Evolutionary conservation across 768 basidiomycete genomes (phyloP).

Genomic region (Lactifluus pinguis): DNA sequence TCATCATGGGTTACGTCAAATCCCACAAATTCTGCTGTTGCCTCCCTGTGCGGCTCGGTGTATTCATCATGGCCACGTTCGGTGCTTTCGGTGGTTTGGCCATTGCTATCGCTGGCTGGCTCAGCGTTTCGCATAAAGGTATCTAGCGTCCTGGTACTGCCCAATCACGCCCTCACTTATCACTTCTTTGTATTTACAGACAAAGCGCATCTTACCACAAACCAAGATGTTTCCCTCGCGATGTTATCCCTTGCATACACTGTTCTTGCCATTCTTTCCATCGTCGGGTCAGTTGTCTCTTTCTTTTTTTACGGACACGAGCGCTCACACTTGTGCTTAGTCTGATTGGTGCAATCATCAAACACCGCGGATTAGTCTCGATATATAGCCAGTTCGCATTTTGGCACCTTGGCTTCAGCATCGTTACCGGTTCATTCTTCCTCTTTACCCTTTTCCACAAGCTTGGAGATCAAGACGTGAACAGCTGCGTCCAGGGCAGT

Average conservation of each 20-base stretch:
- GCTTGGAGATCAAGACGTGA: constrained; percentile 30
- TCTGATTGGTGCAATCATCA: constrained; percentile 39
- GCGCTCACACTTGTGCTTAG: constrained; percentile 14
- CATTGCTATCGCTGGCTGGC: constrained; percentile 39
- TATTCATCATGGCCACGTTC: constrained; percentile 45
- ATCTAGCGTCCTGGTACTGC: constrained; percentile 21
- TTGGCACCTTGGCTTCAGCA: constrained; percentile 37
- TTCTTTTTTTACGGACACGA: too few relatives aligned
- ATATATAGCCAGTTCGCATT: constrained; percentile 37
- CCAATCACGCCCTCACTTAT: not conserved
- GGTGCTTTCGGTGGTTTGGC: constrained; percentile 35
- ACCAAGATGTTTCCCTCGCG: constrained; percentile 12
- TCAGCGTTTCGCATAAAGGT: constrained; percentile 37
- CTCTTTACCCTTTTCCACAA: constrained; percentile 38
- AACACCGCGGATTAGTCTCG: constrained; percentile 34
- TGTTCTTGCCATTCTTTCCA: not conserved
- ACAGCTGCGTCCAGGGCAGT: constrained; percentile 31
- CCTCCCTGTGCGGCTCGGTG: constrained; percentile 55
- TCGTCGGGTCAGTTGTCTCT: constrained; percentile 14
- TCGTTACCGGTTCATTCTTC: constrained; percentile 40
- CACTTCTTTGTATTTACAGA: not conserved
- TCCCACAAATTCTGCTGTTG: constrained; percentile 56
- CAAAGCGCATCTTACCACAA: constrained; percentile 1
- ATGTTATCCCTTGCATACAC: constrained; percentile 9
- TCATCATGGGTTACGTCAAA: constrained; percentile 39